phyloP scores from a whole-genome alignment of 2,329 filamentous ascomycete genomes.

The Neonectria magnoliae region DNA sequence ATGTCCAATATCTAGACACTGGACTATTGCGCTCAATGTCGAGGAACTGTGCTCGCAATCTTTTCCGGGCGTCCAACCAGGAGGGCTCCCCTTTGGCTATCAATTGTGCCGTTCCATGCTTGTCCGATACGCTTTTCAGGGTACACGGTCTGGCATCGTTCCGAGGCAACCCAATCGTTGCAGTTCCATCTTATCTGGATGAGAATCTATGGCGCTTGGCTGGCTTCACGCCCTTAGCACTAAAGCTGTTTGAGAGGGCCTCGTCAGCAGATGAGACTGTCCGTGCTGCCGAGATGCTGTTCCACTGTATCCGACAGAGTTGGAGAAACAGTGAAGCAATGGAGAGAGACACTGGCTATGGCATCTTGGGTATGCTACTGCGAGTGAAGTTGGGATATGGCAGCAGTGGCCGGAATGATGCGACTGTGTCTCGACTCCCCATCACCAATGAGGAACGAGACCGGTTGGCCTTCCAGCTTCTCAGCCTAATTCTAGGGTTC shows the following conservation, averaged over 20 bases:
- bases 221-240: constrained; percentile 85
- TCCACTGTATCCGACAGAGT: constrained; percentile 86
- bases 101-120: constrained; percentile 86
- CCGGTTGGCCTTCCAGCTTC: constrained; percentile 68
- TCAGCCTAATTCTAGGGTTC: constrained; percentile 83
- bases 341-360: constrained; percentile 95
- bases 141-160: constrained; percentile 84
- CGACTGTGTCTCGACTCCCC: constrained; percentile 50
- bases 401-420: constrained; percentile 44
- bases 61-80: constrained; percentile 50
- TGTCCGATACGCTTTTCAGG: constrained; percentile 88
- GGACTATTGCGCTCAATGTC: constrained; percentile 82
- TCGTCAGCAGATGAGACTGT: constrained; percentile 75
- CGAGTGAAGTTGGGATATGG: constrained; percentile 79
- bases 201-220: constrained; percentile 92
- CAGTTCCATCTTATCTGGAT: constrained; percentile 85
- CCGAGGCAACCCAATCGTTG: constrained; percentile 83
- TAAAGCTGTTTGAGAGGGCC: constrained; percentile 86
- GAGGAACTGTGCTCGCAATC: constrained; percentile 73
- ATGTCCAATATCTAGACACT: constrained; percentile 81
- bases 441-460: constrained; percentile 65
- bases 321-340: constrained; percentile 99
- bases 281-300: constrained; percentile 82
- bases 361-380: constrained; percentile 83
- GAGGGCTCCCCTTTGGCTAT: constrained; percentile 81